Evolutionary conservation across 768 basidiomycete species (phyloP), one percentile per base, ranked within the genome.

Genomic region (Boletus huronensis): DNA sequence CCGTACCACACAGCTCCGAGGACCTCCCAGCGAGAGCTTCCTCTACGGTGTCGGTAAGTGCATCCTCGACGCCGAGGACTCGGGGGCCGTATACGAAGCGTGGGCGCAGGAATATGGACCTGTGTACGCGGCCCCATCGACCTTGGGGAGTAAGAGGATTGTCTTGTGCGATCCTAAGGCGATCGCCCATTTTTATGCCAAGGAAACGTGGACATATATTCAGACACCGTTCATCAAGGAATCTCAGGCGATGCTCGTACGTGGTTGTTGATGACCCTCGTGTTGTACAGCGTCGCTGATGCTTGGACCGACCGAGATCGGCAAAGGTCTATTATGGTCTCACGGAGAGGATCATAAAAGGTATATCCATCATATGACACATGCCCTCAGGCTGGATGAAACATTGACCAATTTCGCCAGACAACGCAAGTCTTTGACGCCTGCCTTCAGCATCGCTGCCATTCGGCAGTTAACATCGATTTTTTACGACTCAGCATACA

Each of bases 301-400:
- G 14, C n/a, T 5, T 21, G 23, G n/a, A n/a, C n/a, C n/a, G 0
- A 17, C 17, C 6, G 0, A 63, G 55, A 16, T 45, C 7, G 74
- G 76, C 1, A 66, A 60, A 16, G 73, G 73, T 3, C 39, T 77
- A 2, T 7, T 64, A 5, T 60, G 54, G 64, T 42, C 64, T 1
- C 67, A 76, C 32, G 74, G 76, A 8, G 79, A 81, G n/a, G 70
- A 69, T 55, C 81, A 82, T 48, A 70, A 64, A 42, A 70, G 79
- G 79, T 77, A 46, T 11, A 21, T 48, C 16, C 21, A 29, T 26
- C 9, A 6, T 21, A 17, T 19, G 10, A 10, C 1, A 3, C 2
- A 17, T 36, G 29, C 8, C 9, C n/a, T n/a, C n/a, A n/a, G n/a
- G n/a, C 0, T 23, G 16, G 13, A 1, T 2, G 9, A 17, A 41